Evolutionary conservation across 441 rosid species (phyloP).

Genomic region (Populus hybrid): DNA sequence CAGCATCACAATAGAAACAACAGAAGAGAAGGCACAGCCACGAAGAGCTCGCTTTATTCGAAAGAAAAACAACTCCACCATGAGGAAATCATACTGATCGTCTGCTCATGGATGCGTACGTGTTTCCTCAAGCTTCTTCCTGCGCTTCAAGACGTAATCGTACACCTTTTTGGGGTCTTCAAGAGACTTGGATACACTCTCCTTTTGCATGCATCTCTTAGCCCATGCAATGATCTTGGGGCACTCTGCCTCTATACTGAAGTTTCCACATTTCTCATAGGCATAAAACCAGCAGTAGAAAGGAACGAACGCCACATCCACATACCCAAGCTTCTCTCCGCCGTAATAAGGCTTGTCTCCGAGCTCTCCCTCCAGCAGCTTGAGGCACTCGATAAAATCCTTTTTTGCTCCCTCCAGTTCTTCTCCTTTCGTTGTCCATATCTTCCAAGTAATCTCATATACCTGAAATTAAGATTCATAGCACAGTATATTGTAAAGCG

Average conservation of each 20-base stretch:
- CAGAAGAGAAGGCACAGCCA: background rate
- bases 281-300: constrained; percentile 32
- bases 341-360: constrained; percentile 25
- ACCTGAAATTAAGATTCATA: constrained; percentile 5
- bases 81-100: too few relatives aligned
- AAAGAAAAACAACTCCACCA: background rate
- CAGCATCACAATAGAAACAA: background rate
- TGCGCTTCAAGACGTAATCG: background rate
- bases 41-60: background rate
- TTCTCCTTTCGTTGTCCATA: constrained; percentile 19
- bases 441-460: constrained; percentile 12
- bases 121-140: background rate
- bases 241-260: constrained; percentile 22
- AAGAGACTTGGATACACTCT: constrained; percentile 22
- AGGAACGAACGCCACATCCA: constrained; percentile 26
- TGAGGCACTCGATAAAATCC: constrained; percentile 18
- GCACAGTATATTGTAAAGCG: background rate
- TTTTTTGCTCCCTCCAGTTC: constrained; percentile 23
- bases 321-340: constrained; percentile 20
- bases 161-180: constrained; percentile 16
- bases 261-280: constrained; percentile 21
- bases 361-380: background rate
- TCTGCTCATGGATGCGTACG: background rate
- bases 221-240: constrained; percentile 30
- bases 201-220: constrained; percentile 23